phyloP scores from a whole-genome alignment of 2,329 filamentous ascomycete species.

The Lojkania enalia region DNA sequence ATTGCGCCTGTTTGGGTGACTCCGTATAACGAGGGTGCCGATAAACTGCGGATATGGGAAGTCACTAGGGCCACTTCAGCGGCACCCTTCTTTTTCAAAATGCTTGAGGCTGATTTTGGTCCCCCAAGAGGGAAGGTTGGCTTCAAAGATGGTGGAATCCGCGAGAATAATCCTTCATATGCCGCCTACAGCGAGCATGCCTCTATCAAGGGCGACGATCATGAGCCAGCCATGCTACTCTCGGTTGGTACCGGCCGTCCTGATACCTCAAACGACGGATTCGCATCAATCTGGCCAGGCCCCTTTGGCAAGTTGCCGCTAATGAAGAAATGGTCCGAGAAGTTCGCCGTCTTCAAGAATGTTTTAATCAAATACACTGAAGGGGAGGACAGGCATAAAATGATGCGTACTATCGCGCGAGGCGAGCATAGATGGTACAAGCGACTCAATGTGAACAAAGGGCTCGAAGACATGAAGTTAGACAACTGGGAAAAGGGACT shows the following conservation, averaged over 20 bases:
- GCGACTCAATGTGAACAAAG: slow-evolving; percentile 51
- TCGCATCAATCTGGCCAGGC: slow-evolving; percentile 51
- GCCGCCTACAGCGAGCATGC: slow-evolving; percentile 54
- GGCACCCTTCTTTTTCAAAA: slow-evolving; percentile 57
- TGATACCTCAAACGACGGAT: slow-evolving; percentile 50
- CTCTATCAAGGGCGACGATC: slow-evolving; percentile 49
- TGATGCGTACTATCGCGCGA: slow-evolving; percentile 51
- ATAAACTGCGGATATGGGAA: slow-evolving; percentile 54
- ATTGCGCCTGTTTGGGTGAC: slow-evolving; percentile 51
- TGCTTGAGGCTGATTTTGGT: slow-evolving; percentile 49
- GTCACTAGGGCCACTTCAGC: slow-evolving; percentile 58
- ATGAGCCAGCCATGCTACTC: slow-evolving; percentile 50
- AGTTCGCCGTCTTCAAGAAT: slow-evolving; percentile 54
- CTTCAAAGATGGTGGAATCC: slow-evolving; percentile 57
- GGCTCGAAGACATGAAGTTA: slow-evolving; percentile 50
- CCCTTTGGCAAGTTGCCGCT: slow-evolving; percentile 48
- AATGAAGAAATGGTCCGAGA: slow-evolving; percentile 52
- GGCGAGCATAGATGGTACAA: slow-evolving; percentile 57
- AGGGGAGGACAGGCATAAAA: slow-evolving; percentile 53
- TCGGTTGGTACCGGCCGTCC: slow-evolving; percentile 53
- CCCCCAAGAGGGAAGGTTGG: slow-evolving; percentile 40
- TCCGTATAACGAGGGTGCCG: slow-evolving; percentile 53
- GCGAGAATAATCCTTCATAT: slow-evolving; percentile 55
- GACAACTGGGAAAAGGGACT: slow-evolving; percentile 52
- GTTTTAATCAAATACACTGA: slow-evolving; percentile 57